phyloP scores from a whole-genome alignment of 805 yeast genomes.

The Ogataea angusta region DNA sequence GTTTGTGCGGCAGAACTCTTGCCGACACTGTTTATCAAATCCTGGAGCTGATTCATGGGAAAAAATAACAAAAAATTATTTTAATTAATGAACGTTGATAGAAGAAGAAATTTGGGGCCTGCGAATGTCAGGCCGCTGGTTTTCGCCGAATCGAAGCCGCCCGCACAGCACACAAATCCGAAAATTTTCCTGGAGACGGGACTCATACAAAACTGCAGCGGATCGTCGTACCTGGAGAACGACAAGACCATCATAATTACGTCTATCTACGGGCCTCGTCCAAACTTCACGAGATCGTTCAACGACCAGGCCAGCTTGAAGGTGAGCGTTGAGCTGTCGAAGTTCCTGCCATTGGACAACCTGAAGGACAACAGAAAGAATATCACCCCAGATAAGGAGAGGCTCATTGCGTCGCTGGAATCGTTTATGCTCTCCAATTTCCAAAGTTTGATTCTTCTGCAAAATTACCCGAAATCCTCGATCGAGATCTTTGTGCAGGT shows the following conservation, averaged over 20 bases:
- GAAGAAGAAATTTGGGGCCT: slow-evolving; percentile 88
- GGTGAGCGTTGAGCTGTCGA: slow-evolving; percentile 41
- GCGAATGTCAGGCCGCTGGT: slow-evolving; percentile 53
- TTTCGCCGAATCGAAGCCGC: slow-evolving; percentile 29
- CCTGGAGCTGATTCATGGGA: slow-evolving; percentile 6
- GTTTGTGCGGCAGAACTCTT: slow-evolving; percentile 6
- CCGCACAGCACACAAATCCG: slow-evolving; percentile 12
- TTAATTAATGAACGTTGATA: slow-evolving; percentile 40
- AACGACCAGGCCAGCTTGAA: slow-evolving; percentile 33
- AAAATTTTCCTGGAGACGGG: slow-evolving; percentile 59
- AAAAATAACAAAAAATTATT: slow-evolving; percentile 3
- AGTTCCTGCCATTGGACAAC: slow-evolving; percentile 33
- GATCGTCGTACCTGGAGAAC: slow-evolving; percentile 76
- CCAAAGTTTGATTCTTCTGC: slow-evolving; percentile 45
- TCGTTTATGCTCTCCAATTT: slow-evolving; percentile 36
- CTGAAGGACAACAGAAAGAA: slow-evolving; percentile 37
- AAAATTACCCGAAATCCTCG: slow-evolving; percentile 85
- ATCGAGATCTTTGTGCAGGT: slow-evolving; percentile 75
- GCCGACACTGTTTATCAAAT: neutral
- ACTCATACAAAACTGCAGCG: slow-evolving; percentile 67
- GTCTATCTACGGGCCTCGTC: slow-evolving; percentile 85
- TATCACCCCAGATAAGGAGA: slow-evolving; percentile 12
- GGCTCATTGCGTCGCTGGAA: slow-evolving; percentile 35
- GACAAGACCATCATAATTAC: slow-evolving; percentile 61
- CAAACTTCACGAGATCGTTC: slow-evolving; percentile 40